Evolutionary conservation across 192 early-diverging fungal species (phyloP).

Genomic region (Allomyces macrogynus): DNA sequence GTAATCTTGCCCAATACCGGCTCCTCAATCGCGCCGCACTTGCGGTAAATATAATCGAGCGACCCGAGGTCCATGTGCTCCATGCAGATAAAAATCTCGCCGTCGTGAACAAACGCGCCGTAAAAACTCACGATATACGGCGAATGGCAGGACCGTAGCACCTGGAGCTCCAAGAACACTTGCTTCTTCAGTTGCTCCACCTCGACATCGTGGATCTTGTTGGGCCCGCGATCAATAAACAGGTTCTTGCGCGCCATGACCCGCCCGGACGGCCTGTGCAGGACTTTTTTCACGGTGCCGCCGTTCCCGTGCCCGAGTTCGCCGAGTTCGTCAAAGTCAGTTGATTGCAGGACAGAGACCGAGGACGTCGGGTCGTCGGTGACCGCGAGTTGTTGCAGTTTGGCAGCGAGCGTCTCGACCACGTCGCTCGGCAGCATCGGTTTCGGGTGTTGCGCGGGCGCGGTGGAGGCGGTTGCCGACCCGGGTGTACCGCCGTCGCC

Average conservation of each 20-base stretch:
- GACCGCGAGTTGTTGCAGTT: too few relatives aligned
- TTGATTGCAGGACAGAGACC: conserved; percentile 15
- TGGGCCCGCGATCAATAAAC: background rate
- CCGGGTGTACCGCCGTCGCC: too few relatives aligned
- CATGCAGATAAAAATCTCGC: conserved; percentile 79
- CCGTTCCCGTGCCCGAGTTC: conserved; percentile 84
- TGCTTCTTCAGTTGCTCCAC: conserved; percentile 54
- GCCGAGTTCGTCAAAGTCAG: conserved; percentile 50
- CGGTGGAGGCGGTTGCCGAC: too few relatives aligned
- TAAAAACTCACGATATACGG: conserved; percentile 88
- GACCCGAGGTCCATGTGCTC: conserved; percentile 91
- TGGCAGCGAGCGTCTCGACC: too few relatives aligned
- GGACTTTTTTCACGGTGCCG: conserved; percentile 76
- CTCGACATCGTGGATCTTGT: conserved; percentile 39
- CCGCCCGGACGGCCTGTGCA: conserved; percentile 43
- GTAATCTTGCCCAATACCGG: conserved; percentile 72
- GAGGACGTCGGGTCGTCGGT: too few relatives aligned
- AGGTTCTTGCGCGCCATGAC: conserved; percentile 75
- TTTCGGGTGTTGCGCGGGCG: too few relatives aligned
- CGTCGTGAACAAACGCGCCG: conserved; percentile 73
- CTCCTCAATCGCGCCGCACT: conserved; percentile 67
- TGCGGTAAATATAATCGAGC: conserved; percentile 74
- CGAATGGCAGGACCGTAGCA: conserved; percentile 72
- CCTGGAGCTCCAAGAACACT: conserved; percentile 77
- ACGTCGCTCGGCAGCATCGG: too few relatives aligned